These are phyloP conservation scores for Hymenoscyphus infarciens DNA, from an alignment of 2,329 filamentous ascomycete genomes.

Conservation along the genomic window DNA sequence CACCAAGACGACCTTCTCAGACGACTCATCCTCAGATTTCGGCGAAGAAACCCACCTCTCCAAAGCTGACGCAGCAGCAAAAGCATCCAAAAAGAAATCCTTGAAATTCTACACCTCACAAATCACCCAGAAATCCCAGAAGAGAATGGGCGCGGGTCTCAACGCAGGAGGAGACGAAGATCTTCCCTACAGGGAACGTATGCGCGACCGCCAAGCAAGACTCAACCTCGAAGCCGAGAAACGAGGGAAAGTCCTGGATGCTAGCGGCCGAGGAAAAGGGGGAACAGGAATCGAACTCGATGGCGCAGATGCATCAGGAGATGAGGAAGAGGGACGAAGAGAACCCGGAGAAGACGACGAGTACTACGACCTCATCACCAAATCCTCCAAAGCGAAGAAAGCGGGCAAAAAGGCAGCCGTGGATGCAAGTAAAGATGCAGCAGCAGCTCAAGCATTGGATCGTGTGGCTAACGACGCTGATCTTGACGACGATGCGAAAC, in stretches of 20 bases:
- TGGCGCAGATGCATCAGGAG: conserved; percentile 45
- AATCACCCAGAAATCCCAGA: conserved; percentile 90
- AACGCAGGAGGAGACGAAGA: conserved; percentile 77
- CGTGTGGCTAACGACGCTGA: conserved; percentile 59
- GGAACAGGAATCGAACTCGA: conserved; percentile 56
- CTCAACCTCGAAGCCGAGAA: conserved; percentile 86
- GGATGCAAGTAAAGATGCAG: conserved; percentile 56
- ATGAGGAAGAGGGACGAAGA: conserved; percentile 42
- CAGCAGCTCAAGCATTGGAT: conserved; percentile 57
- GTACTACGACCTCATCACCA: conserved; percentile 88
- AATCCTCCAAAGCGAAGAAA: conserved; percentile 30
- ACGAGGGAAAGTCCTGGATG: conserved; percentile 65
- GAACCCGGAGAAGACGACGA: conserved; percentile 55
- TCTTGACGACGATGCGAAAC: conserved; percentile 78
- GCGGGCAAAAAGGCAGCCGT: conserved; percentile 63
- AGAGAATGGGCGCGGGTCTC: conserved; percentile 68
- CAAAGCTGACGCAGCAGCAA: conserved; percentile 71
- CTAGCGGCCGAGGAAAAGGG: conserved; percentile 53
- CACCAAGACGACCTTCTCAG: conserved; percentile 47
- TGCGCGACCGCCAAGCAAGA: conserved; percentile 79
- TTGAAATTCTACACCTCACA: conserved; percentile 98
- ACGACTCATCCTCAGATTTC: conserved; percentile 64
- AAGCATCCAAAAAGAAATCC: conserved; percentile 84
- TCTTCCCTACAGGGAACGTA: conserved; percentile 82
- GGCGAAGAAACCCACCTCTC: conserved; percentile 79